Base-by-base conservation (phyloP, 169 alveolate species). In the Blepharisma undulans region DNA sequence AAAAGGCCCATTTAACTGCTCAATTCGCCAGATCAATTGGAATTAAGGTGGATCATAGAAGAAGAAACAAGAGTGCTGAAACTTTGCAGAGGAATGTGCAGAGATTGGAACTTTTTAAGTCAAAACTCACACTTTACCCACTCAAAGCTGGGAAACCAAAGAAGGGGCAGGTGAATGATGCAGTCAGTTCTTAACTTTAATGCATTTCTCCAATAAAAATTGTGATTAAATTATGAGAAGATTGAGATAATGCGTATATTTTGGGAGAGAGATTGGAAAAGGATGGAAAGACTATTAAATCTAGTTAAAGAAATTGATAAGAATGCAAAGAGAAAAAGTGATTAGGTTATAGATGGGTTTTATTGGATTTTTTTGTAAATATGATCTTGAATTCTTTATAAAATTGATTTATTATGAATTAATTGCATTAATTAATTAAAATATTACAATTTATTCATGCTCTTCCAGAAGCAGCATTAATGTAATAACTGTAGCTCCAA, bases 41-140 rank as follows among this genome's bases (percentile, higher is more conserved):
- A 85, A 98, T 99, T 90, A 95, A 99, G 60, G 99, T 98, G 80
- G 99, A 99, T 96, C 99, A 98, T 96, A 98, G 99, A 93, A 97
- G 99, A 95, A 96, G 97, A 88, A 98, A 99, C 97, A 94, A 97
- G 90, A 95, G 97, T 81, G 97, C 97, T 88, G 99, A 99, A 94
- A 96, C 99, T 89, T 95, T 99, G 89, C 96, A 97, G 90, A 79
- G 93, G 90, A 99, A 99, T 95, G 99, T 98, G 76, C 97, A 98
- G 93, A 97, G 99, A 92, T 98, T 99, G 85, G 97, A 98, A 98
- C 98, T 97, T 88, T 99, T 98, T 97, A 95, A 98, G 93, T 93
- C 98, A 87, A 98, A 98, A 97, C 95, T 99, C 91, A 98, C 98
- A 91, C 94, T 99, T 93, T 97, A 98, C 97, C 99, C 99, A 84